phyloP scores from a whole-genome alignment of 2,329 filamentous ascomycete genomes.

The Aspergillus nomiae region DNA sequence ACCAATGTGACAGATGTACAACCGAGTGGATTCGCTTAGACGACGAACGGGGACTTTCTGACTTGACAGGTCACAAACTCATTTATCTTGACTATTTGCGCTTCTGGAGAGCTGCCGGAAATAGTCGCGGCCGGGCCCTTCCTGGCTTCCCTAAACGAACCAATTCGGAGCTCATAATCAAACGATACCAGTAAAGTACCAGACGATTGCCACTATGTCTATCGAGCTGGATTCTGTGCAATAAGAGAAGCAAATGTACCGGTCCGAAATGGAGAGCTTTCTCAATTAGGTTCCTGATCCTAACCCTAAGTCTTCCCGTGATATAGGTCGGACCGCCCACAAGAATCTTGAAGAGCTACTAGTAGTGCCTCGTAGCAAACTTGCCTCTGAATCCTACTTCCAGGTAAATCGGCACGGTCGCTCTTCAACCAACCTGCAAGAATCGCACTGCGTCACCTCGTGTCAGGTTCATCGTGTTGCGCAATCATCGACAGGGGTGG shows the following conservation, averaged over 20 bases:
- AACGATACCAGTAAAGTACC: no score
- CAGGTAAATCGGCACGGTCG: neutral
- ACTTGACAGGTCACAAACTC: constrained; percentile 4
- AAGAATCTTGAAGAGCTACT: neutral
- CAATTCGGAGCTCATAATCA: neutral
- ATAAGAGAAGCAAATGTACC: neutral
- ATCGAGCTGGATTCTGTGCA: neutral
- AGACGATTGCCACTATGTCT: no score
- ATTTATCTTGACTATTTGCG: constrained; percentile 1
- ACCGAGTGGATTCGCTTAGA: constrained; percentile 1
- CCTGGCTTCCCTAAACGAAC: neutral
- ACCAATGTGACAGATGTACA: constrained; percentile 23
- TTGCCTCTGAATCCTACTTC: neutral
- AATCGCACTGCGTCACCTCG: neutral
- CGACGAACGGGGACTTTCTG: neutral
- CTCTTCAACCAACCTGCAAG: neutral
- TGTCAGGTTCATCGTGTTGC: neutral
- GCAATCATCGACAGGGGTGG: neutral
- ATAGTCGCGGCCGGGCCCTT: neutral
- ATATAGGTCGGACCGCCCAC: neutral
- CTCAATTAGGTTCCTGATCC: neutral
- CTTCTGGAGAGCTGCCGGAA: neutral
- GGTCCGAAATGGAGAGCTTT: neutral
- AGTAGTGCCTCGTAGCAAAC: neutral
- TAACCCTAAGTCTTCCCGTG: neutral